Conservation (phyloP, 371 early-diverging fungal genomes). For the Batrachochytrium dendrobatidis region DNA sequence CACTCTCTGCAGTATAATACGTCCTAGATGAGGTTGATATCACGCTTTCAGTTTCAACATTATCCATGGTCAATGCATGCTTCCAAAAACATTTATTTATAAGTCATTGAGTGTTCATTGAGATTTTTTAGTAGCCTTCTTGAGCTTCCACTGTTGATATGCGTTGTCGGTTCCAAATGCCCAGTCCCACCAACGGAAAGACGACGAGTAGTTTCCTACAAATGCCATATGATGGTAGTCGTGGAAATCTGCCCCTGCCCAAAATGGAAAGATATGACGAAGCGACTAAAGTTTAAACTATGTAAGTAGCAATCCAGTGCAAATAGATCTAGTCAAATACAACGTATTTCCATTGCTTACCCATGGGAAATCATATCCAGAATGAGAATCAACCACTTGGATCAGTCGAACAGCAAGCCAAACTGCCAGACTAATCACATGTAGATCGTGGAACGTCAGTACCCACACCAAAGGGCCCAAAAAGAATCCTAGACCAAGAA, state of each 20-base stretch:
- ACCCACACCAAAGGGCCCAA: slow-evolving; percentile 20
- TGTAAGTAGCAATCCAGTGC: slow-evolving; percentile 49
- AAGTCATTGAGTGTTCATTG: no score
- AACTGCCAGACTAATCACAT: slow-evolving; percentile 62
- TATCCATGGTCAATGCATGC: no score
- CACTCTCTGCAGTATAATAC: no score
- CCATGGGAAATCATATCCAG: slow-evolving; percentile 94
- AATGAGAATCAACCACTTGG: slow-evolving; percentile 80
- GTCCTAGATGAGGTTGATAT: no score
- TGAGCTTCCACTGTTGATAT: slow-evolving; percentile 21
- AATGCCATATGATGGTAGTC: slow-evolving; percentile 45
- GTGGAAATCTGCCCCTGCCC: slow-evolving; percentile 40
- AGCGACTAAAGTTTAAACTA: slow-evolving; percentile 63
- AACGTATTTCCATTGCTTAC: slow-evolving; percentile 53
- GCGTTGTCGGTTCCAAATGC: slow-evolving; percentile 29
- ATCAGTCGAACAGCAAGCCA: slow-evolving; percentile 55
- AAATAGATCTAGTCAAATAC: slow-evolving; percentile 57
- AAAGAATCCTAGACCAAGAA: slow-evolving; percentile 35
- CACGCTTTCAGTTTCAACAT: no score
- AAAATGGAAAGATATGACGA: slow-evolving; percentile 29
- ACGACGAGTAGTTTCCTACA: slow-evolving; percentile 35
- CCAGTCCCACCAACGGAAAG: slow-evolving; percentile 39
- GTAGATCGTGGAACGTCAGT: slow-evolving; percentile 11
- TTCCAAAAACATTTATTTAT: no score
- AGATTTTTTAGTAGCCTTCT: slow-evolving; percentile 1